A percentile compares a stretch with the other conserved stretches of the same genome.
phyloP scores from a whole-genome alignment of 805 yeast genomes.

The Saturnispora serradocipensis region DNA sequence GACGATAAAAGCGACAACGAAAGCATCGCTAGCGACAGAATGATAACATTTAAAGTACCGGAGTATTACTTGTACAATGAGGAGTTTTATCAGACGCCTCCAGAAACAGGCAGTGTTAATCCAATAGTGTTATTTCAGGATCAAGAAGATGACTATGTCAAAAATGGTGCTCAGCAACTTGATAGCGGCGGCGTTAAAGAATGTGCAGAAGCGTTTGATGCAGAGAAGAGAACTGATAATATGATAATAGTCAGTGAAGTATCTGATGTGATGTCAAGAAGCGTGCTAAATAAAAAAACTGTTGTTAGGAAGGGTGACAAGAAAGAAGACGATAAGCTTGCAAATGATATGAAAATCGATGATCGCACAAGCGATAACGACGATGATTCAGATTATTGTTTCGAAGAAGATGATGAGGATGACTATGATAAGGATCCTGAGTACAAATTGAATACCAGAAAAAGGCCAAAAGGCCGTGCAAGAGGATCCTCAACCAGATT shows the following conservation, averaged over 20 bases:
- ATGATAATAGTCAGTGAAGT: not conserved
- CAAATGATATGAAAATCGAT: not conserved
- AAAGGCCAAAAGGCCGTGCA: not conserved
- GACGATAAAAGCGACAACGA: conserved; percentile 1
- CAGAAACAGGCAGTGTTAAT: not conserved
- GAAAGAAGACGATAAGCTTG: not conserved
- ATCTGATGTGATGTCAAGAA: no score
- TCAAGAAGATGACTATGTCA: not conserved
- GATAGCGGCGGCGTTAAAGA: not conserved
- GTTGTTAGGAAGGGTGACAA: not conserved
- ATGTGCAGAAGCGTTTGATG: not conserved
- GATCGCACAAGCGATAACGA: not conserved
- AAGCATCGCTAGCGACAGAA: not conserved
- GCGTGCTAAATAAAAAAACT: no score
- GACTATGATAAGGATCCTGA: not conserved
- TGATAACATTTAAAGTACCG: not conserved
- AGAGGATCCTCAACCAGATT: not conserved
- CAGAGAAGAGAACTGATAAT: not conserved
- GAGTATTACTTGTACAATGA: not conserved
- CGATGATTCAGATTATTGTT: not conserved
- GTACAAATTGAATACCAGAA: not conserved
- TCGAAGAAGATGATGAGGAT: not conserved
- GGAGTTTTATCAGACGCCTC: not conserved
- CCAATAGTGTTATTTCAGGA: not conserved
- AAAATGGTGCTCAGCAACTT: not conserved